These are phyloP conservation scores for Exophiala sideris DNA, from an alignment of 2,329 filamentous ascomycete genomes.

Conservation along the genomic window DNA sequence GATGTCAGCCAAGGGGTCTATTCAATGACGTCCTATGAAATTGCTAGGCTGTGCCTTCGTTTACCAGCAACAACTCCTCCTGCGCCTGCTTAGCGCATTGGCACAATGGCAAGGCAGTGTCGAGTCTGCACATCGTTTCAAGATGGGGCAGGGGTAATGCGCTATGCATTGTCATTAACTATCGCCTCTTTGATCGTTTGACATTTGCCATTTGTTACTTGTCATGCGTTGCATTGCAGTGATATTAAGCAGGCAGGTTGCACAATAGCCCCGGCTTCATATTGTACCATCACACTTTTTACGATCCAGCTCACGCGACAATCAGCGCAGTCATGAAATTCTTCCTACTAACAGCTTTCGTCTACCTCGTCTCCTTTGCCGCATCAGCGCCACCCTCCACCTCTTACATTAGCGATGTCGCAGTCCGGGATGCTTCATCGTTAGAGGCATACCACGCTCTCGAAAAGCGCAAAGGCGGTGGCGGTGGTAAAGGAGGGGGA, in stretches of 20 bases:
- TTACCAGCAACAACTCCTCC: background rate
- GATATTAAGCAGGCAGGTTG: background rate
- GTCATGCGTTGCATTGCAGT: background rate
- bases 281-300: background rate
- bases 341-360: slow-evolving; percentile 7
- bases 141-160: background rate
- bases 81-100: background rate
- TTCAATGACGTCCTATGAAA: background rate
- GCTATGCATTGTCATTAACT: background rate
- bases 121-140: background rate
- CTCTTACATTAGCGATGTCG: slow-evolving; percentile 12
- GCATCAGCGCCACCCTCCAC: slow-evolving; percentile 17
- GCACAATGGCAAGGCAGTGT: background rate
- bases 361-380: slow-evolving; percentile 17
- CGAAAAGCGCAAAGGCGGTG: slow-evolving; percentile 29
- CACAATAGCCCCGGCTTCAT: background rate
- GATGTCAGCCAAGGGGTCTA: background rate
- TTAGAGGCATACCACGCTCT: slow-evolving; percentile 19
- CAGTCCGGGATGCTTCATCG: slow-evolving; percentile 13
- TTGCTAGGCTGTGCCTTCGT: background rate
- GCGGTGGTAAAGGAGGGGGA: slow-evolving; percentile 23
- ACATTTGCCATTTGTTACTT: background rate
- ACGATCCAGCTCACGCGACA: background rate
- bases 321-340: slow-evolving; percentile 19
- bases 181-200: background rate